These are phyloP conservation scores for Sporothrix brunneoviolacea DNA, from an alignment of 2,329 filamentous ascomycete genomes.

Conservation along the genomic window DNA sequence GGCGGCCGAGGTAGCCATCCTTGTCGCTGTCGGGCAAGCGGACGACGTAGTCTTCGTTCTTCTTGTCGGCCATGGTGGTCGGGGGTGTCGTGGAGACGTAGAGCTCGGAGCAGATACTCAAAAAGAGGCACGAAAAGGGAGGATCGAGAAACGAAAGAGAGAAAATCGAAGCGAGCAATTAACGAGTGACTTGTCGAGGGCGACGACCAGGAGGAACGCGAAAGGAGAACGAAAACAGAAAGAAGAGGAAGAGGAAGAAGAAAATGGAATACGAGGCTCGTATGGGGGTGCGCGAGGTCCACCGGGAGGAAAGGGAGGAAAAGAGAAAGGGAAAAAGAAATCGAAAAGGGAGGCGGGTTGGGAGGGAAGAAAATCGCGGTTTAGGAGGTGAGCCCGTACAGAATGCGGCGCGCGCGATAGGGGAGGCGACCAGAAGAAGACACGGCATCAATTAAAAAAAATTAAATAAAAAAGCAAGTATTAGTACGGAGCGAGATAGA, in stretches of 20 bases:
- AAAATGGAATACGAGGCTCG: not conserved
- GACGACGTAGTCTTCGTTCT: conserved; percentile 74
- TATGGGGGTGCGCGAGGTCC: not conserved
- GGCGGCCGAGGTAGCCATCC: conserved; percentile 43
- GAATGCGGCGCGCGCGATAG: conserved; percentile 3
- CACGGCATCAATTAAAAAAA: conserved; percentile 10
- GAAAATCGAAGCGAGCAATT: not conserved
- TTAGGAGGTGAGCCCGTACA: conserved; percentile 2
- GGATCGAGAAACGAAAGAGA: not conserved
- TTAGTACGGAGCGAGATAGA: too few species aligned
- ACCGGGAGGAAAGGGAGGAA: not conserved
- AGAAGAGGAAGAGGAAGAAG: not conserved
- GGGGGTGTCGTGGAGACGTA: not conserved
- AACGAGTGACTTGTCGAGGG: not conserved
- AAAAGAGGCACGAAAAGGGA: not conserved
- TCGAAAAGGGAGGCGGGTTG: not conserved
- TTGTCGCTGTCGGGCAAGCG: too few species aligned
- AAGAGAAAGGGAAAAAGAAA: not conserved
- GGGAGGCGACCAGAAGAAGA: conserved; percentile 8
- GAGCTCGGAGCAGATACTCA: not conserved
- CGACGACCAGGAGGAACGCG: not conserved
- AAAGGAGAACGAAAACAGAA: not conserved
- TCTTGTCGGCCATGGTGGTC: conserved; percentile 72
- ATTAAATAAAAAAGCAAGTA: not conserved
- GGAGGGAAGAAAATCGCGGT: conserved; percentile 3